Evolutionary conservation across 257 asterid genomes (phyloP), one percentile per base, ranked within the genome.

Genomic region (Nicotiana benthamiana): DNA sequence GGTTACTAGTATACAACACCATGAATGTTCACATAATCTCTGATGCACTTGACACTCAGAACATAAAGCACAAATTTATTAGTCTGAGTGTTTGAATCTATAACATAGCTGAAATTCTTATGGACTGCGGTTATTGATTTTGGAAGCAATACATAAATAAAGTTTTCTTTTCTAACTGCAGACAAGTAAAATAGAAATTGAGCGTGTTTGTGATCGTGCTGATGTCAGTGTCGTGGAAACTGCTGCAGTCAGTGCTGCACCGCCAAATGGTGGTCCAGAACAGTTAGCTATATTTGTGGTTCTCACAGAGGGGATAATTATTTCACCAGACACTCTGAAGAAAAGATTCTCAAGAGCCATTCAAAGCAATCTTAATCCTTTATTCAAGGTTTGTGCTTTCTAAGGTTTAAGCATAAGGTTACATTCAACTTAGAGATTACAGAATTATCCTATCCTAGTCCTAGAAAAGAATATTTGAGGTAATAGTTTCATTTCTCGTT

Each of bases 101-200:
- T 65, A 26, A 27, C 32, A 22, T 62, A 12, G 68, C 20, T 62
- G 68, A 62, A 62, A 13, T 7, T 17, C 30, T 28, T 59, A 59
- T 59, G 65, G 16, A 20, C 6, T 59, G 30, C 10, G 1, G 0
- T 56, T 56, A 63, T 27, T 27, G 20, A 63, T 27, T 64, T 2
- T 28, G 26, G 43, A 5, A 30, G 15, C 46, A 28, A 7, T 16
- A 8, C 56, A n/a, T 51, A 20, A 68, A 12, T 24, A 12, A 22
- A 24, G 22, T 43, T 34, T 5, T 40, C 13, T 52, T 46, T 81
- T 53, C 20, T 62, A 5, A 60, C 4, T 62, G 81, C 97, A 94
- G 99, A 91, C 96, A 8, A 95, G 99, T 80, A 90, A 97, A 28
- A 88, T 95, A 15, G 97, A 95, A 60, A 93, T 93, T 22, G 98